Base-by-base conservation (phyloP, 345 rosid genomes). In the Arabidopsis suecica region DNA sequence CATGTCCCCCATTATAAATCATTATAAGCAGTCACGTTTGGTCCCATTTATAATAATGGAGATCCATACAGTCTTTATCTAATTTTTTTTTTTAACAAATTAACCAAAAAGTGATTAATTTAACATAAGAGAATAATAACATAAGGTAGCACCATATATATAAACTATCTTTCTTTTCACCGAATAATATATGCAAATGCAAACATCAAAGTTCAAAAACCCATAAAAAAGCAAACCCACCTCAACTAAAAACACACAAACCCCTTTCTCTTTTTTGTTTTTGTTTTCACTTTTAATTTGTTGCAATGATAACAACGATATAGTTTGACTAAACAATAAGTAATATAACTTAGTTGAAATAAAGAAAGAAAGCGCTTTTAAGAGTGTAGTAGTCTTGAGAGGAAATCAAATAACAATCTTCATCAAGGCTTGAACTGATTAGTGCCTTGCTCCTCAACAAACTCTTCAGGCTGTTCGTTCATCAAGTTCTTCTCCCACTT, bases 11-110 rank as follows among this genome's bases (percentile, higher is more conserved):
- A 66, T 71, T 65, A 34, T 50, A 66, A 65, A 78, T 65, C 72
- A 72, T 59, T 67, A 36, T 72, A 78, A 72, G 81, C 50, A 72
- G 58, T 72, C 81, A 78, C 81, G 81, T 78, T 72, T 65, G 77
- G 73, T 71, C 64, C 63, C 81, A 32, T 34, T 78, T 40, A 23
- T 59, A 38, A 58, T 42, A 23, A 34, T 58, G 47, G 5, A 7
- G 54, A 64, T 48, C 20, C 23, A 16, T 38, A 18, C 11, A 60
- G 28, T 69, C 63, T 25, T 56, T 42, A 36, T 11, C 10, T 23
- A 12, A 34, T 23, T n/a, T 62, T 42, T 4, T 34, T 6, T 57
- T 36, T 34, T 23, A 23, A 22, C 28, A 54, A 69, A n/a, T 23
- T 44, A 34, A 68, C 25, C 33, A 45, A 37, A 54, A 62, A n/a